Evolutionary conservation across 495 filamentous ascomycete species (phyloP).

Genomic region (Trichoderma gamsii): DNA sequence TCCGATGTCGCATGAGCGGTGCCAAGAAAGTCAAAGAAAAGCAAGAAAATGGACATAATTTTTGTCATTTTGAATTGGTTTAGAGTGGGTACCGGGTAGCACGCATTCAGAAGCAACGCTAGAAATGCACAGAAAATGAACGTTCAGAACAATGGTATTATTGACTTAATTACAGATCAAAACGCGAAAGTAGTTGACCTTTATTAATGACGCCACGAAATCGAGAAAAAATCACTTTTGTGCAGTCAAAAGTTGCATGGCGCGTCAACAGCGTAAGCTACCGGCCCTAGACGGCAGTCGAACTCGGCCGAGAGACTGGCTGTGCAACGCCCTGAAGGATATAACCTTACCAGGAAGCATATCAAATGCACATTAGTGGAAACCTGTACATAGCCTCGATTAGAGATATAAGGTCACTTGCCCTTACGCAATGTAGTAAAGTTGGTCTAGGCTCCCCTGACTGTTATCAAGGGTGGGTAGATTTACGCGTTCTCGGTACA

Average conservation of each 20-base stretch:
- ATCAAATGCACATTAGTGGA: too few species aligned
- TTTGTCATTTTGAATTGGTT: not conserved
- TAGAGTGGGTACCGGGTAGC: too few species aligned
- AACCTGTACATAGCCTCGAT: too few species aligned
- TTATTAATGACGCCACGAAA: not conserved
- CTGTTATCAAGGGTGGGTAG: too few species aligned
- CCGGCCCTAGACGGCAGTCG: not conserved
- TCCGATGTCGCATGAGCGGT: not conserved
- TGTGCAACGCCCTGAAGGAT: not conserved
- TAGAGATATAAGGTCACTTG: too few species aligned
- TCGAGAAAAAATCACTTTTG: not conserved
- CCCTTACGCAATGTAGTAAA: too few species aligned
- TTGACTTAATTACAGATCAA: not conserved
- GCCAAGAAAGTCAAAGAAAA: not conserved
- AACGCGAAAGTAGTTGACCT: not conserved
- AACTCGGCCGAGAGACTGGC: not conserved
- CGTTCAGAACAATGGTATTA: too few species aligned
- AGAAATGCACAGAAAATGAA: too few species aligned
- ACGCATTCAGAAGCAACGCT: too few species aligned
- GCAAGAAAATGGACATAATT: not conserved
- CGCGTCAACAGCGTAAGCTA: not conserved
- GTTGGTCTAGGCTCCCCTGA: too few species aligned
- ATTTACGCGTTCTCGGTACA: too few species aligned
- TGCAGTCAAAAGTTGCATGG: not conserved
- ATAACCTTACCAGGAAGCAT: not conserved